Base-by-base conservation (phyloP, 148 eudicot genomes). In the Rhododendron vialii region DNA sequence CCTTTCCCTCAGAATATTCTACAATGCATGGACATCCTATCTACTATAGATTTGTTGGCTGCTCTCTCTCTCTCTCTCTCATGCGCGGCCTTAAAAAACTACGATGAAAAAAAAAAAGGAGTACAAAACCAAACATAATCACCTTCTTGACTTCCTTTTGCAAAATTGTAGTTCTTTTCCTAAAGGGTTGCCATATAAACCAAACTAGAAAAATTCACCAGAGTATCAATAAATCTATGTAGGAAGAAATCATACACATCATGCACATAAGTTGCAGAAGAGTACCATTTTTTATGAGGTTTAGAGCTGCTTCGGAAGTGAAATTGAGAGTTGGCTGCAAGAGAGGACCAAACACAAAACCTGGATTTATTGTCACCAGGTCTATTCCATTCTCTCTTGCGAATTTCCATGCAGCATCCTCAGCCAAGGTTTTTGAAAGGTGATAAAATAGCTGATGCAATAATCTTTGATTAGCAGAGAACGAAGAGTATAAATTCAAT, bases 11-110 rank as follows among this genome's bases (percentile, higher is more conserved):
- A 14, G 57, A 53, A 53, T 14, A 78, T 94, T 94, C 8, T 93
- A 93, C 50, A 80, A 55, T 4, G 90, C 93, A 28, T 47, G 48
- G 48, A 92, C 92, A 89, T 94, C 94, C 91, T 90, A 65, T 90
- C 90, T 89, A 92, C 90, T 38, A 92, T 93, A 85, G 75, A 89
- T 48, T 84, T 53, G 36, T 84, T 81, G 7, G 77, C 45, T 35
- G 61, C 84, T 80, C 87, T 79, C 1, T 84, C 83, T 41, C 93
- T 30, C 84, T 80, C 87, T 79, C 1, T 84, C 83, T 41, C 93
- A 93, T 92, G 87, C 73, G 50, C 11, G 50, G 50, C 50, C 50
- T 47, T 47, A 9, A 47, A 7, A 47, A 47, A 7, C 11, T 47
- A 8, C 0, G 2, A 84, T 47, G 26, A 51, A 86, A 7, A 3